A percentile compares a stretch with the other conserved stretches of the same genome.
phyloP scores from a whole-genome alignment of 2,329 filamentous ascomycete genomes.

The Trichoderma arundinaceum region DNA sequence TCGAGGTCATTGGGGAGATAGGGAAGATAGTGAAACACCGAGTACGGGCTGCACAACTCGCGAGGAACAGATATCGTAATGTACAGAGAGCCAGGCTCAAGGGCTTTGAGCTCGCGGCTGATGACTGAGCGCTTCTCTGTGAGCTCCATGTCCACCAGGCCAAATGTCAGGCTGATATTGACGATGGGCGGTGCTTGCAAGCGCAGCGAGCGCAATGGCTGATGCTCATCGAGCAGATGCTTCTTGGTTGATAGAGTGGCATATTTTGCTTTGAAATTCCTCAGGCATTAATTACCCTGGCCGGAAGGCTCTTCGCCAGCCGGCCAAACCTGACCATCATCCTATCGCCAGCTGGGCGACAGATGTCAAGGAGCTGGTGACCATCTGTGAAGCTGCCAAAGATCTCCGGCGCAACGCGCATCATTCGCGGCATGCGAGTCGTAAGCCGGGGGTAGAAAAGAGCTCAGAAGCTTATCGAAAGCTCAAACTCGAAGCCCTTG shows the following conservation, averaged over 20 bases:
- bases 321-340: neutral
- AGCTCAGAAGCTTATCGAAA: neutral
- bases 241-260: neutral
- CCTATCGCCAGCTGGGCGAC: constrained; percentile 3
- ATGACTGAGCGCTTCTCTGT: constrained; percentile 30
- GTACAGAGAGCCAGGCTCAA: constrained; percentile 38
- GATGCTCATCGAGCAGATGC: neutral
- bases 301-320: neutral
- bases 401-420: neutral
- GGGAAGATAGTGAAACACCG: constrained; percentile 12
- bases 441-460: neutral
- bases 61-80: constrained; percentile 37
- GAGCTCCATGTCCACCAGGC: neutral
- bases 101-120: constrained; percentile 34
- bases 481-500: neutral
- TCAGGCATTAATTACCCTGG: neutral
- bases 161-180: neutral
- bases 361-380: neutral
- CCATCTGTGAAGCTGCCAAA: neutral
- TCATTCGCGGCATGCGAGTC: neutral
- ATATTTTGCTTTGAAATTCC: neutral
- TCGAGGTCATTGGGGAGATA: constrained; percentile 31
- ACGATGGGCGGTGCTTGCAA: neutral
- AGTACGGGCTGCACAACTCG: constrained; percentile 5
- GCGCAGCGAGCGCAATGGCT: neutral